A percentile compares a stretch with the other conserved stretches of the same genome.
phyloP scores from a whole-genome alignment of 1,139 yeast genomes.

The Scheffersomyces cryptocercus region DNA sequence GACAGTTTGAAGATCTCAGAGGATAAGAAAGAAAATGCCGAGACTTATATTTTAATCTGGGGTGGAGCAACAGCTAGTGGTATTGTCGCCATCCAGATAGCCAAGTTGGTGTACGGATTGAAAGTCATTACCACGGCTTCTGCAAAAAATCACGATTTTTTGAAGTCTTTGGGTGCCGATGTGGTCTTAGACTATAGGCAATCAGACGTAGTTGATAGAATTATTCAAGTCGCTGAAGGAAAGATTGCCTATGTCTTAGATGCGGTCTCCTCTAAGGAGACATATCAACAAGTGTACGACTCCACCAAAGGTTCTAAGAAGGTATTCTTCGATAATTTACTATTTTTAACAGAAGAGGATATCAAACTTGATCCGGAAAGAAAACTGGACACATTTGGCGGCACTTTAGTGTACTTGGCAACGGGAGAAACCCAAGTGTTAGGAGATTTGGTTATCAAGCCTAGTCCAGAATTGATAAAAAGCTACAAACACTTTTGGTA shows the following conservation, averaged over 20 bases:
- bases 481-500: conserved; percentile 24
- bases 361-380: conserved; percentile 1
- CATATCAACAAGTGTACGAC: conserved; percentile 45
- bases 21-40: conserved; percentile 25
- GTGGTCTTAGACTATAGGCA: conserved; percentile 61
- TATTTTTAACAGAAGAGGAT: conserved; percentile 12
- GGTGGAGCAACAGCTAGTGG: conserved; percentile 54
- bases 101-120: conserved; percentile 37
- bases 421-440: conserved; percentile 21
- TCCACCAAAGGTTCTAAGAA: conserved; percentile 37
- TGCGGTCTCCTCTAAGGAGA: conserved; percentile 43
- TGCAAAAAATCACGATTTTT: conserved; percentile 33
- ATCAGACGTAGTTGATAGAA: conserved; percentile 50
- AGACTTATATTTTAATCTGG: conserved; percentile 38
- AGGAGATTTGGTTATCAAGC: conserved; percentile 18
- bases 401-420: conserved; percentile 39
- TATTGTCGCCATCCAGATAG: conserved; percentile 40
- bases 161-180: conserved; percentile 62
- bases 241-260: conserved; percentile 56
- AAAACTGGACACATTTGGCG: conserved; percentile 25
- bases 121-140: conserved; percentile 45
- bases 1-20: conserved; percentile 22
- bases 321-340: conserved; percentile 27
- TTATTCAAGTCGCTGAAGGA: conserved; percentile 40
- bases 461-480: conserved; percentile 18